Evolutionary conservation across 495 filamentous ascomycete species (phyloP).

Genomic region (Filosporella fistucella): DNA sequence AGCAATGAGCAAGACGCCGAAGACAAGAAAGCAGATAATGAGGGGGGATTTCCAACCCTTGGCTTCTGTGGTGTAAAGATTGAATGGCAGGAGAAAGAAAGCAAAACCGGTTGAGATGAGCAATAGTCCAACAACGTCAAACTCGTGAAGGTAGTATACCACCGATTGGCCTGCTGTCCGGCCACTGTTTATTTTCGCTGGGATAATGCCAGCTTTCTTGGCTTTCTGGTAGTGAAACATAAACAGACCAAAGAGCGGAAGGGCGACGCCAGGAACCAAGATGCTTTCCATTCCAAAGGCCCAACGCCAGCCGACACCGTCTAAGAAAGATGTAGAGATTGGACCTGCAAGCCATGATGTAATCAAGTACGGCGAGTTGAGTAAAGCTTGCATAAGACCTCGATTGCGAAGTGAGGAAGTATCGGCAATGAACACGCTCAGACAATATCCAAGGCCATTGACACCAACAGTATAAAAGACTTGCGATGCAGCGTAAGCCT

Average conservation of each 20-base stretch:
- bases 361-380: neutral
- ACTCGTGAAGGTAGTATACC: neutral
- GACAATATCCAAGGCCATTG: neutral
- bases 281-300: constrained; percentile 1
- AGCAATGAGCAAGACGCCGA: neutral
- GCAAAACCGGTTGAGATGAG: neutral
- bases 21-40: constrained; percentile 1
- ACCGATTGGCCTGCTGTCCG: neutral
- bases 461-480: constrained; percentile 30
- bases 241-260: neutral
- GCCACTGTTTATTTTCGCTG: neutral
- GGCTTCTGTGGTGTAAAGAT: neutral
- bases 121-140: constrained; percentile 1
- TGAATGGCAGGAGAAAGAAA: constrained; percentile 1
- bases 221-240: neutral
- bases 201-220: neutral
- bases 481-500: constrained; percentile 28
- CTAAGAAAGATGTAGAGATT: neutral
- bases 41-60: neutral
- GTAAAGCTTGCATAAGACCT: neutral
- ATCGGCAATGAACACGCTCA: neutral
- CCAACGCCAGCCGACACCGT: neutral
- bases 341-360: neutral
- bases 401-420: neutral
- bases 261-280: neutral